phyloP scores from a whole-genome alignment of 179 eudicot genomes.

The Heliamphora pulchella region DNA sequence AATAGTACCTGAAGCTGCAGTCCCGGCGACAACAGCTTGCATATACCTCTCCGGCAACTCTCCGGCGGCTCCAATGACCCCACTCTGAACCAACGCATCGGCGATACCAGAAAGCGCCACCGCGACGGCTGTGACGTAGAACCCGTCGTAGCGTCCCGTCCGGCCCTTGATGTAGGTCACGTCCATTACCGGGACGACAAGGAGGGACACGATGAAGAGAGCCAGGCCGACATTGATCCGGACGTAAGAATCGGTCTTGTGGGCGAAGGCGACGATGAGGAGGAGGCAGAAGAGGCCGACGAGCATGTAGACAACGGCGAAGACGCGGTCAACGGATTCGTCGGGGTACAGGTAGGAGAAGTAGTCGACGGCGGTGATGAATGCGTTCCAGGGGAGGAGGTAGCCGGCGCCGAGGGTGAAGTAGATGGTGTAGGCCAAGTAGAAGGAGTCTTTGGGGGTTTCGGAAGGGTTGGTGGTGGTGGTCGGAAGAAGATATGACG shows the following conservation, averaged over 20 bases:
- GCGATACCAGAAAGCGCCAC: slow-evolving; percentile 63
- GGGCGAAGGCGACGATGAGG: slow-evolving; percentile 38
- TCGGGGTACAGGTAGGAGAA: slow-evolving; percentile 74
- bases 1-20: slow-evolving; percentile 80
- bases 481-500: slow-evolving; percentile 24
- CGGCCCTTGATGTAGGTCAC: slow-evolving; percentile 45
- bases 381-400: slow-evolving; percentile 78
- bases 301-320: slow-evolving; percentile 66
- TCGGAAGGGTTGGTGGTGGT: slow-evolving; percentile 14
- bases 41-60: slow-evolving; percentile 84
- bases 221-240: slow-evolving; percentile 65
- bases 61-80: slow-evolving; percentile 75
- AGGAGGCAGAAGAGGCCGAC: slow-evolving; percentile 46
- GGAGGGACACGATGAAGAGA: slow-evolving; percentile 49
- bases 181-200: slow-evolving; percentile 67
- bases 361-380: slow-evolving; percentile 88
- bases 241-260: slow-evolving; percentile 33
- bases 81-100: slow-evolving; percentile 78
- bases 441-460: slow-evolving; percentile 57
- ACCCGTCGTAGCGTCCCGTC: slow-evolving; percentile 50
- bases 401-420: slow-evolving; percentile 69
- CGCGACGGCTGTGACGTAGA: slow-evolving; percentile 53
- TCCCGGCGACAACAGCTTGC: slow-evolving; percentile 86
- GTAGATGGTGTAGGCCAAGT: slow-evolving; percentile 71
- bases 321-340: slow-evolving; percentile 70